Percentiles rank a stretch among this genome's conserved stretches.
Evolutionary conservation across 2,329 filamentous ascomycete genomes (phyloP).

Genomic region (Pyrenophora tritici-repentis): DNA sequence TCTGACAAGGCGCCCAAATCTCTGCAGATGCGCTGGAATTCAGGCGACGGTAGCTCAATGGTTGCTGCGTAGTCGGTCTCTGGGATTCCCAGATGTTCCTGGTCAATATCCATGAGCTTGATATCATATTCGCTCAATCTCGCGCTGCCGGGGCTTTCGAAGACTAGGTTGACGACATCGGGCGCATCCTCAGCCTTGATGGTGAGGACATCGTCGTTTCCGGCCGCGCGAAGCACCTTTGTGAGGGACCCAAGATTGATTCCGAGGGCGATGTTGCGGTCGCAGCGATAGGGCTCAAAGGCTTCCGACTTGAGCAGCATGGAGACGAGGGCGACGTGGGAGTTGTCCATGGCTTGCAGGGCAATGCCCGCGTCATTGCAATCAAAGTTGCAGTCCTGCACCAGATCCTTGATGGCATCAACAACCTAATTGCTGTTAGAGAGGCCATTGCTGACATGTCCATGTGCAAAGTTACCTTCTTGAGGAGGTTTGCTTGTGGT

Average conservation of each 20-base stretch:
- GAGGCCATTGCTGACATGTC: not conserved
- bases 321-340: slow-evolving; percentile 95
- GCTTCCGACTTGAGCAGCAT: slow-evolving; percentile 97
- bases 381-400: slow-evolving; percentile 99
- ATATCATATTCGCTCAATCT: slow-evolving; percentile 98
- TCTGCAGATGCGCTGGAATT: slow-evolving; percentile 94
- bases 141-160: slow-evolving; percentile 88
- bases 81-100: slow-evolving; percentile 97
- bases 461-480: slow-evolving; percentile 69
- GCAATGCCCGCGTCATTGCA: slow-evolving; percentile 99
- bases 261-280: slow-evolving; percentile 97
- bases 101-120: slow-evolving; percentile 99
- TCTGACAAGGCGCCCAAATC: slow-evolving; percentile 92
- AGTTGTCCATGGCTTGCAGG: slow-evolving; percentile 99
- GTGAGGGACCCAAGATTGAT: slow-evolving; percentile 96
- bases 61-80: slow-evolving; percentile 98
- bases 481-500: slow-evolving; percentile 89
- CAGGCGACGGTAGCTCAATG: slow-evolving; percentile 82
- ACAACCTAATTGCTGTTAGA: slow-evolving; percentile 69
- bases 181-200: slow-evolving; percentile 97
- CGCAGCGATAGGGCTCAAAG: slow-evolving; percentile 95
- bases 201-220: slow-evolving; percentile 92
- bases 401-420: slow-evolving; percentile 98
- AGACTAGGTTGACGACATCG: slow-evolving; percentile 92
- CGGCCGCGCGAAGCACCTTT: slow-evolving; percentile 93